Evolutionary conservation across 1,284 basidiomycete species (phyloP), one percentile per base, ranked within the genome.

Genomic region (Sanghuangporus weigelae): DNA sequence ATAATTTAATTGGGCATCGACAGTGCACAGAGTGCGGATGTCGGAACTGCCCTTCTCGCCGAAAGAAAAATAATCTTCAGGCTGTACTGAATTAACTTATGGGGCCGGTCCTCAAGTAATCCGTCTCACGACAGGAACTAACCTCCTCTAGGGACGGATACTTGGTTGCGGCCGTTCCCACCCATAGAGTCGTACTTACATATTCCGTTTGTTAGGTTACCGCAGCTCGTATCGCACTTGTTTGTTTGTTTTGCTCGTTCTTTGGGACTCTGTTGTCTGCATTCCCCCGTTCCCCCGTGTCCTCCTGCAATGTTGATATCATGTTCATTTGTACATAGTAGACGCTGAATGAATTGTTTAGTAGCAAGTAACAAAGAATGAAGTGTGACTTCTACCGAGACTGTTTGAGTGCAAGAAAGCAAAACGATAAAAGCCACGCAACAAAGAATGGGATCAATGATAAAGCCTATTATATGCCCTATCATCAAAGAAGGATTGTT

Each of bases 251-350:
- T 53, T 53, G 7, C 51, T 26, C 19, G 31, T 36, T 23, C 26
- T 12, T 35, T 51, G 58, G 19, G 11, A 36, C 48, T 36, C 36
- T 42, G 49, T 60, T 40, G 49, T 38, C 57, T 60, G 35, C 53
- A 54, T 14, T 50, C 19, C 36, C 31, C 49, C 19, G 16, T 7
- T 57, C 38, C 38, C 61, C 23, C 26, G 12, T 35, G n/a, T 14
- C 40, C 54, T 26, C 50, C 35, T 55, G 51, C 42, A 49, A 26
- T 42, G 7, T 11, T 53, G 46, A 26, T 39, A 36, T 42, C 57
- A 46, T 23, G 46, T 50, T 26, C 38, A 11, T 26, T 62, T 54
- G 54, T 62, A 62, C 54, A 62, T 62, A 62, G 26, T 57, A 23
- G 21, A 44, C 23, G 19, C 21, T 23, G 35, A 60, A 38, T 14